These are phyloP conservation scores for Globomyces pollinis-pini DNA, from an alignment of 192 early-diverging fungal genomes.

Conservation along the genomic window DNA sequence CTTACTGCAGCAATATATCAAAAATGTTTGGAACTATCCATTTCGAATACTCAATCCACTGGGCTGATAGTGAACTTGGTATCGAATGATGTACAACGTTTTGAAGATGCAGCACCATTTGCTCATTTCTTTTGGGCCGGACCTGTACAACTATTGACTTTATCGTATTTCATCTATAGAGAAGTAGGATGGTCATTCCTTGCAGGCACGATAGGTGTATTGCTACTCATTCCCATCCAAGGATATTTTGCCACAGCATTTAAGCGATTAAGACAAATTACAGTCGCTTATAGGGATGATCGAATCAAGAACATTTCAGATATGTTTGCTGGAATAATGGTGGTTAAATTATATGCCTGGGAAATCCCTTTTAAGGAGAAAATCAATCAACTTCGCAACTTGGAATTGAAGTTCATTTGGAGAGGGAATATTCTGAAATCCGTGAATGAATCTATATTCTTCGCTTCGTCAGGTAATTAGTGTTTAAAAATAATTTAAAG, in stretches of 20 bases:
- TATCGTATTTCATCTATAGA: constrained; percentile 17
- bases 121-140: constrained; percentile 18
- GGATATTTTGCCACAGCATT: constrained; percentile 13
- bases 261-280: constrained; percentile 11
- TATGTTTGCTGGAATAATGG: constrained; percentile 28
- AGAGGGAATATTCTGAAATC: constrained; percentile 16
- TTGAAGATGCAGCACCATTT: constrained; percentile 25
- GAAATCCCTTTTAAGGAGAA: constrained; percentile 23
- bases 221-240: constrained; percentile 28
- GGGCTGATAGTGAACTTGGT: constrained; percentile 33
- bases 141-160: constrained; percentile 14
- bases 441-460: constrained; percentile 27
- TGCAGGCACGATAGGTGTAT: constrained; percentile 5
- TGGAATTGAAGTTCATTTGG: constrained; percentile 18
- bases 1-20: constrained; percentile 26
- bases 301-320: constrained; percentile 25
- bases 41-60: constrained; percentile 29
- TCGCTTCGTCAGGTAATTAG: constrained; percentile 14
- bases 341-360: constrained; percentile 38
- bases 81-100: constrained; percentile 32
- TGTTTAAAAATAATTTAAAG: background rate
- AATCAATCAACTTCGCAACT: constrained; percentile 8
- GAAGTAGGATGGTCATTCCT: constrained; percentile 25
- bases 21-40: constrained; percentile 22
- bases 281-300: constrained; percentile 20